Conservation (phyloP, 2,329 filamentous ascomycete genomes). For the Hymenoscyphus fraxineus region DNA sequence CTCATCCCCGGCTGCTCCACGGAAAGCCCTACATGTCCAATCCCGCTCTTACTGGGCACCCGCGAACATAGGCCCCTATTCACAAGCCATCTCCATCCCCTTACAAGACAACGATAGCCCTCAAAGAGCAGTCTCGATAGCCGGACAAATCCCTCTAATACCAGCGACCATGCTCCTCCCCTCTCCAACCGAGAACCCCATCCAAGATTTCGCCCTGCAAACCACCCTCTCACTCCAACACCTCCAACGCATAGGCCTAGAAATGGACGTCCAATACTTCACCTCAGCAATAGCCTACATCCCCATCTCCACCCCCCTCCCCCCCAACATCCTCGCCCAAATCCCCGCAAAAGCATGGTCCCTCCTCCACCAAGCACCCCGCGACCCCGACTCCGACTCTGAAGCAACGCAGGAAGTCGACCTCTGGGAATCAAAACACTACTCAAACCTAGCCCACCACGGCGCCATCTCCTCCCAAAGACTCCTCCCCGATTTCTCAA, state of each 20-base stretch:
- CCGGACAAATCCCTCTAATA: conserved; percentile 86
- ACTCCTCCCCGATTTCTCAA: conserved; percentile 45
- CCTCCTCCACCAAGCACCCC: conserved; percentile 23
- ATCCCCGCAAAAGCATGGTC: conserved; percentile 49
- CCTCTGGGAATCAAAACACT: conserved; percentile 65
- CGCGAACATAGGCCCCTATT: conserved; percentile 96
- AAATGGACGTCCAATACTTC: conserved; percentile 72
- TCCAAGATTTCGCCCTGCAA: conserved; percentile 49
- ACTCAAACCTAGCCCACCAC: conserved; percentile 40
- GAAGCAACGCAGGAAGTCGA: conserved; percentile 55
- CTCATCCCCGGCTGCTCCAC: conserved; percentile 20
- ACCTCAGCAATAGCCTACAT: conserved; percentile 73
- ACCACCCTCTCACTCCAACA: conserved; percentile 78
- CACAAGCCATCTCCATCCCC: conserved; percentile 61
- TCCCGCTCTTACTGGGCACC: conserved; percentile 95
- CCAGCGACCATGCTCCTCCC: conserved; percentile 72
- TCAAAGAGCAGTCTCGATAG: conserved; percentile 56
- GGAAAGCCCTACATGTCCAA: conserved; percentile 80
- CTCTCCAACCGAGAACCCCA: conserved; percentile 21
- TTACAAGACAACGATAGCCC: conserved; percentile 25
- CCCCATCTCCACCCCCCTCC: conserved; percentile 36
- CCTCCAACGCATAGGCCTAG: conserved; percentile 75
- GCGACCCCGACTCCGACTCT: conserved; percentile 43
- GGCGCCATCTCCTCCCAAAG: conserved; percentile 27
- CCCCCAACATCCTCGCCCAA: conserved; percentile 35